phyloP scores from a whole-genome alignment of 768 basidiomycete genomes.

The Ramaria rubella region DNA sequence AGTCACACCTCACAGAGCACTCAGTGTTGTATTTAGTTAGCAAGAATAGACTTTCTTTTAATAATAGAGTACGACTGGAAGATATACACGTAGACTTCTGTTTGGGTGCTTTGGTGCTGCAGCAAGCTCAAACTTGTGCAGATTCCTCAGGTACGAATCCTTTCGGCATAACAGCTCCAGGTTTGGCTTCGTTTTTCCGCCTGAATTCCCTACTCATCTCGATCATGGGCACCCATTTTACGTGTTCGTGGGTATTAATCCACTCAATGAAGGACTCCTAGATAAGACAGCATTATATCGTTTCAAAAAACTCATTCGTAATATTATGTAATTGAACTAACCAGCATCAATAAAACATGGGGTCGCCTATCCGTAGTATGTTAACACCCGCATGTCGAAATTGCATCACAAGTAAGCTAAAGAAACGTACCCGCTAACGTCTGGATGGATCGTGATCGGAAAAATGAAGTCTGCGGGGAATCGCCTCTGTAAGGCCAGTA shows the following conservation, averaged over 20 bases:
- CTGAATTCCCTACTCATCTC: slow-evolving; percentile 63
- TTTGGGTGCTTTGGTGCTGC: no score
- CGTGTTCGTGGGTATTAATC: slow-evolving; percentile 61
- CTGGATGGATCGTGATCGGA: slow-evolving; percentile 74
- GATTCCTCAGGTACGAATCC: slow-evolving; percentile 27
- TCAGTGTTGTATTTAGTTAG: no score
- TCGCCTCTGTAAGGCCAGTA: neutral
- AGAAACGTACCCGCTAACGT: slow-evolving; percentile 55
- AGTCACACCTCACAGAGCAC: no score
- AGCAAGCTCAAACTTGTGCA: no score
- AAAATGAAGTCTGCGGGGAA: slow-evolving; percentile 45
- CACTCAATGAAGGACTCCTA: slow-evolving; percentile 71
- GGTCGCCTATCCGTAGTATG: slow-evolving; percentile 38
- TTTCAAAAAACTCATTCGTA: neutral
- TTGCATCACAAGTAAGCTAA: neutral
- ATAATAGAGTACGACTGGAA: no score
- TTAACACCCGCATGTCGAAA: neutral
- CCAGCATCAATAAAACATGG: slow-evolving; percentile 70
- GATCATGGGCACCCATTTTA: slow-evolving; percentile 66
- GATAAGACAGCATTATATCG: neutral
- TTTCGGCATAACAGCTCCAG: slow-evolving; percentile 51
- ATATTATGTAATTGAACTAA: slow-evolving; percentile 23
- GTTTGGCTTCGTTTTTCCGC: slow-evolving; percentile 39
- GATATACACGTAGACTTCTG: no score
- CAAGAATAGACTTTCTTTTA: no score